Base-by-base conservation (phyloP, 2,329 filamentous ascomycete species). In the Chaetomium globosum region DNA sequence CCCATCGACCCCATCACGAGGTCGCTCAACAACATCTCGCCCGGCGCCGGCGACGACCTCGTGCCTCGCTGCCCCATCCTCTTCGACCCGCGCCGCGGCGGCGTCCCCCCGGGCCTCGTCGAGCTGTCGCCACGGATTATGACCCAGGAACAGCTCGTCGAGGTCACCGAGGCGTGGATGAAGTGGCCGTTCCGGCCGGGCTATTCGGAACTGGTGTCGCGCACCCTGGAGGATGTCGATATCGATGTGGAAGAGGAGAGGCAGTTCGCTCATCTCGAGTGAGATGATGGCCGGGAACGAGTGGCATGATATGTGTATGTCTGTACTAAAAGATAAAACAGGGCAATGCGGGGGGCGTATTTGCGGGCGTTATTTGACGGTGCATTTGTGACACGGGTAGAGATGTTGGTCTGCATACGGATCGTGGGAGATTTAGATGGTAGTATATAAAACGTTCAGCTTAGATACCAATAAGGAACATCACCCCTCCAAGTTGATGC, bases 151-250 rank as follows among this genome's bases (percentile, higher is more conserved):
- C 87, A 90, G 79, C 80, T 87, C 74, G 73, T 80, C 21, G 85
- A 89, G 66, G 76, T 91, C 19, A 67, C 87, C 4, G 79, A 84
- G 68, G 82, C 83, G 0, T 91, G 86, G 81, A 80, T 85, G 74
- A 77, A 82, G 59, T 92, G 89, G 89, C 88, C 88, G 0, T 90
- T 90, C 69, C 75, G 77, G 2, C 87, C 86, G 1, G 69, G 73
- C 2, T 83, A 83, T 67, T 53, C 74, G 6, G 78, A 84, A 65
- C 74, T 87, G 60, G 75, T 86, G n/a, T 76, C 76, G 5, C 77
- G 82, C 30, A 68, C 75, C 12, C 55, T 70, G 3, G 77, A 77
- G 21, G 75, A 76, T 10, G 21, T 30, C 8, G 53, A 56, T 4
- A 65, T 63, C 1, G 69, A 75, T 0, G 66, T 71, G 4, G 26